Evolutionary conservation across 352 stramenopile species (phyloP), one percentile per base, ranked within the genome.

Genomic region (Blastocystis sp.): DNA sequence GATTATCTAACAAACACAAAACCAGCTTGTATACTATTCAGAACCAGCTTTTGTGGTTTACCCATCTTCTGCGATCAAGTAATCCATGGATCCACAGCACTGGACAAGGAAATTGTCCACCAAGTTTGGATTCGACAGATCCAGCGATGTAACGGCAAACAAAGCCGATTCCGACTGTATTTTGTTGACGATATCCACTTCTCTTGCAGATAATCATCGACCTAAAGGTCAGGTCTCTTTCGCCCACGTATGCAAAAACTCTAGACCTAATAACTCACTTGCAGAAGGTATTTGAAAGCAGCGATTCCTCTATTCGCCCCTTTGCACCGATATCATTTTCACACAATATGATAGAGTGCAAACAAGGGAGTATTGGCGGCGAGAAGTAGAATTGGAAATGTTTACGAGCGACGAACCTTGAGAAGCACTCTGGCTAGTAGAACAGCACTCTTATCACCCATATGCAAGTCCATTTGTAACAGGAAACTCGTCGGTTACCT

Each of bases 321-420:
- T 26, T 34, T 23, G 34, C n/a, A 1, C 18, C 29, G 56, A 84
- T 84, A 64, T 84, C 73, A 37, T 84, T 84, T 11, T 47, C 73
- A 43, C 66, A 84, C 43, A 84, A 47, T 1, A 84, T 66, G 39
- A 84, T 84, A 6, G 73, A 66, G 55, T 84, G 73, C 3, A 84
- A 43, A 47, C 73, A 55, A 34, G 73, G 73, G 18, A 84, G 53
- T 7, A n/a, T 66, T 5, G 73, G 47, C 11, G 53, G 73, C 15
- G 73, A 84, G 39, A 84, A 84, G 73, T 84, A 84, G 53, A 68
- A 84, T 45, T 84, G 73, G 13, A 84, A 54, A 84, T 84, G 73
- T 84, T 84, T 8, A 84, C 73, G 6, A 84, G 56, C 2, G 73
- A 84, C 73, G 47, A 84, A 47, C 73, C 47, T 45, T 84, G 73